Evolutionary conservation across 768 basidiomycete genomes (phyloP), one percentile per base, ranked within the genome.

Genomic region (Pleurotus tuoliensis): DNA sequence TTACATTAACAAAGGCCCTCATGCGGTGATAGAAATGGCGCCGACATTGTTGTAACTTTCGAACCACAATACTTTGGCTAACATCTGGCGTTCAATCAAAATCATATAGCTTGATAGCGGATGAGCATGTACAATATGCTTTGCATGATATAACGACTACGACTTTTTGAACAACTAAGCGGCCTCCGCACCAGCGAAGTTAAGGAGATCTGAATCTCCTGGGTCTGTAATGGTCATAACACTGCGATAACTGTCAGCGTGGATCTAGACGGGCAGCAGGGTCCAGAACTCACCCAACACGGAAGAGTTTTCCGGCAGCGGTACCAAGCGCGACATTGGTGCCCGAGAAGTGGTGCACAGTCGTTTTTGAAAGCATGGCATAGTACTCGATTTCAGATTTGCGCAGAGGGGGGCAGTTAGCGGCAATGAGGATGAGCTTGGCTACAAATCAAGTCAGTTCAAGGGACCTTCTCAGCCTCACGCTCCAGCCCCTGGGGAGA

Each of bases 321-420:
- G 97, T 99, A 57, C 97, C 97, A 62, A 99, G 89, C 58, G 96
- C 92, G 65, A 98, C 94, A 71, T 99, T 99, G 61, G 94, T 94
- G 62, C 97, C 97, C 62, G 86, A 81, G 73, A 97, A 99, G 80
- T 98, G 95, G 78, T 98, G 97, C 56, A 98, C 96, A 57, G 91
- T 86, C 57, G 96, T 98, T 82, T 99, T 99, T 64, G 94, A 97
- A 71, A 99, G 83, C 95, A 97, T 97, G 78, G 94, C 97, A 72
- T 98, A 99, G 82, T 98, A 99, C 81, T 99, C 97, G 58, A 99
- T 83, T 82, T 99, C 97, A 59, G 96, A 98, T 76, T 97, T 97
- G 75, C 97, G 93, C 61, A 99, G 86, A 61, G 97, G 97, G 57
- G 97, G 97, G 80, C 94, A 97, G 80, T 99, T 99, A 65, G 94